Conservation (phyloP, 2,329 filamentous ascomycete species). For the Bipolaris zeicola region DNA sequence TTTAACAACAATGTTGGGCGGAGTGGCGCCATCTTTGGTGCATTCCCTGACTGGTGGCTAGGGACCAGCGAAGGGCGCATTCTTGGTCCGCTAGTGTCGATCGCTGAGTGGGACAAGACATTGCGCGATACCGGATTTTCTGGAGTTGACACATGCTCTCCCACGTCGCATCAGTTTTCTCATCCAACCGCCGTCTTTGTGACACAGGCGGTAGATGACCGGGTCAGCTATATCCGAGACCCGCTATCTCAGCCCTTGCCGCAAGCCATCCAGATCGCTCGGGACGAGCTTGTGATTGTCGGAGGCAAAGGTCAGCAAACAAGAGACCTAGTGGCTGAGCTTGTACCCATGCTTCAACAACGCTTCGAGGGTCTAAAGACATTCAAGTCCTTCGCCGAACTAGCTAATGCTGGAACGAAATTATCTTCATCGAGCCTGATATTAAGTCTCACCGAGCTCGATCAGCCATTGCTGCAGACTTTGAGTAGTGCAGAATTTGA, state of each 20-base stretch:
- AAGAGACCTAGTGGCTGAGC: not conserved
- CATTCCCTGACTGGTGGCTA: conserved; percentile 51
- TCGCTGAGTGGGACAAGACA: not conserved
- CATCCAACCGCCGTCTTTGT: not conserved
- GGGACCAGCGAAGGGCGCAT: not conserved
- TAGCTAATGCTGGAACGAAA: no score
- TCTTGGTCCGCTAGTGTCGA: not conserved
- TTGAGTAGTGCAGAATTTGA: not conserved
- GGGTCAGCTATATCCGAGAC: not conserved
- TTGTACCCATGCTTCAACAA: not conserved
- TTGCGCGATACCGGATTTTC: not conserved
- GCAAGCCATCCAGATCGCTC: not conserved
- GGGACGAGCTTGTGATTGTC: not conserved
- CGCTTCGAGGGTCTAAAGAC: not conserved
- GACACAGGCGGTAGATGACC: not conserved
- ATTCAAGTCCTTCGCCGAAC: no score
- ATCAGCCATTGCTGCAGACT: not conserved
- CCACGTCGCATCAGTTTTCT: not conserved
- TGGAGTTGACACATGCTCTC: not conserved
- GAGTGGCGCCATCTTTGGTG: conserved; percentile 11
- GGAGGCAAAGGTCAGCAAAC: not conserved
- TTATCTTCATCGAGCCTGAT: no score
- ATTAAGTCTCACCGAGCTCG: not conserved
- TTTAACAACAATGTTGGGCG: conserved; percentile 8
- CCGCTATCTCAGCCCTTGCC: not conserved